Conservation (phyloP, 345 rosid genomes). For the Mangifera indica region DNA sequence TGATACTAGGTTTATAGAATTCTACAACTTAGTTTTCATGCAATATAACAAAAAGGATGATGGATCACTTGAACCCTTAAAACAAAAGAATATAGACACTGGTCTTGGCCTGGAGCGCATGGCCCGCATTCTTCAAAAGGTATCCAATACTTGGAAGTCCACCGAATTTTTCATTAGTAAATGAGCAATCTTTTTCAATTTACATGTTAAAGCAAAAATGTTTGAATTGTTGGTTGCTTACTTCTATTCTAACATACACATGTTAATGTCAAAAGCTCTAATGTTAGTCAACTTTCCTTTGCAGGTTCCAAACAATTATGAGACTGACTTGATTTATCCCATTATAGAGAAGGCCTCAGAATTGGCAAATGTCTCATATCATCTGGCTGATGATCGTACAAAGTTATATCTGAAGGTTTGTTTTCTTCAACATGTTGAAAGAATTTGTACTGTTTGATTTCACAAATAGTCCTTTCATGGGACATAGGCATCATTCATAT, state of each 20-base stretch:
- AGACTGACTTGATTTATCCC: conserved; percentile 94
- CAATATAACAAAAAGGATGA: conserved; percentile 86
- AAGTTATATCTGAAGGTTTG: conserved; percentile 65
- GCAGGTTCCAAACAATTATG: conserved; percentile 93
- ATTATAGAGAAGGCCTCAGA: conserved; percentile 68
- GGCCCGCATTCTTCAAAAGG: conserved; percentile 90
- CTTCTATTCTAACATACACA: background rate
- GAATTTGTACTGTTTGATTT: background rate
- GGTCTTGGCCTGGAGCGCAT: conserved; percentile 94
- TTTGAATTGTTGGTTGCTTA: background rate
- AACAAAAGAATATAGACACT: conserved; percentile 90
- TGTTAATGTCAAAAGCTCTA: conserved; percentile 11
- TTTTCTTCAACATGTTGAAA: conserved; percentile 12
- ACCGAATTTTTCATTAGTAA: background rate
- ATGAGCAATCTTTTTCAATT: background rate
- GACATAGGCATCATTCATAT: conserved; percentile 11
- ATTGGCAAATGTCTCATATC: conserved; percentile 67
- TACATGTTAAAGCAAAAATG: conserved; percentile 20
- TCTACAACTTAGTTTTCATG: conserved; percentile 95
- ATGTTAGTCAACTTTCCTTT: conserved; percentile 17
- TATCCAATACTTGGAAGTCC: conserved; percentile 12
- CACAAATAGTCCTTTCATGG: background rate
- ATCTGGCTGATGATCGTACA: conserved; percentile 48
- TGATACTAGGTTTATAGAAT: conserved; percentile 86
- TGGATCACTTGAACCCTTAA: conserved; percentile 77